Evolutionary conservation across 2,329 filamentous ascomycete genomes (phyloP).

Genomic region (Aschersonia sp.): DNA sequence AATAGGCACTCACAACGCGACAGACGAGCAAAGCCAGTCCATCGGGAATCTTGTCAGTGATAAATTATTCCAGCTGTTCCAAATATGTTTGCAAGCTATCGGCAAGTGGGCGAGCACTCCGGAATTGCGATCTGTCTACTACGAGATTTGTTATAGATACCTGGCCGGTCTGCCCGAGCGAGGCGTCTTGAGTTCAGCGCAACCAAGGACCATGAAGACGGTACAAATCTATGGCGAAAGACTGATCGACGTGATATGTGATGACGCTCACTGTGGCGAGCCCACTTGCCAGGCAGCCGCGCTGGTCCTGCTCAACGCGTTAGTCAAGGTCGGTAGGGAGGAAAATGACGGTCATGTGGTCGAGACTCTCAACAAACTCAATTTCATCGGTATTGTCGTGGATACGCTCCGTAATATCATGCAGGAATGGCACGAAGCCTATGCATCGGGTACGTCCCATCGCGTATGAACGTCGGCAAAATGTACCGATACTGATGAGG

Average conservation of each 20-base stretch:
- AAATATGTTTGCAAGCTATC: conserved; percentile 68
- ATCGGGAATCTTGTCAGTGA: conserved; percentile 68
- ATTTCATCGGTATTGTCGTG: conserved; percentile 81
- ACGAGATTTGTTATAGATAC: conserved; percentile 82
- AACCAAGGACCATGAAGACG: conserved; percentile 54
- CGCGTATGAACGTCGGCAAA: not conserved
- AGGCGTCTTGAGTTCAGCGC: conserved; percentile 29
- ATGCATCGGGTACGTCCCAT: conserved; percentile 30
- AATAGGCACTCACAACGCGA: conserved; percentile 24
- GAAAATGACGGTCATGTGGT: conserved; percentile 63
- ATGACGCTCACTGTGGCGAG: conserved; percentile 81
- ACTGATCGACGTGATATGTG: conserved; percentile 74
- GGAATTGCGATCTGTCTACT: conserved; percentile 69
- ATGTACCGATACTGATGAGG: conserved; percentile 2
- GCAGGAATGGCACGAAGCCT: conserved; percentile 49
- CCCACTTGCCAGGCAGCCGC: conserved; percentile 72
- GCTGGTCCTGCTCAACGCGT: conserved; percentile 64
- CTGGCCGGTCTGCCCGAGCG: conserved; percentile 52
- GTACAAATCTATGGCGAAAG: conserved; percentile 56
- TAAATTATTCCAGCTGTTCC: conserved; percentile 82
- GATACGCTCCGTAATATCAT: conserved; percentile 73
- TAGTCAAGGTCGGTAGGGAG: conserved; percentile 58
- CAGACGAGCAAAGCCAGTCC: conserved; percentile 28
- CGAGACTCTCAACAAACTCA: conserved; percentile 67
- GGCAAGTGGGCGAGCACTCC: conserved; percentile 56